A percentile compares a stretch with the other conserved stretches of the same genome.
Conservation (phyloP, 345 rosid genomes). For the Boechera divaricarpa region DNA sequence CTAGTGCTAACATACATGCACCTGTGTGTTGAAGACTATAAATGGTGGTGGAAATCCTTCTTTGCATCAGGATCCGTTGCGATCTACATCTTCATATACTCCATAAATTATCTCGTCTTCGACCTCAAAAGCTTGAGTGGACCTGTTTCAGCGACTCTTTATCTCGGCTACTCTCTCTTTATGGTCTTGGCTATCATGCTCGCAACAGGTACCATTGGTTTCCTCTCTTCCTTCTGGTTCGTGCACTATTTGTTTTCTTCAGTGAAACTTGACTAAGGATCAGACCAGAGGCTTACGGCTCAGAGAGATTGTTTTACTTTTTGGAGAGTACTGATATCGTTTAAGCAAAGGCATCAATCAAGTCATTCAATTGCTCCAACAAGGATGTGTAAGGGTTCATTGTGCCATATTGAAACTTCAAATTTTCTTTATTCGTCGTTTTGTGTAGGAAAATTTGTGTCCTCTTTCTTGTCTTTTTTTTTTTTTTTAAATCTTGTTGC, state of each 20-base stretch:
- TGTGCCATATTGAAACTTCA: conserved; percentile 23
- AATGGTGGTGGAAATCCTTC: conserved; percentile 87
- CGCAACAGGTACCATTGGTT: conserved; percentile 71
- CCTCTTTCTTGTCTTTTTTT: conserved; percentile 16
- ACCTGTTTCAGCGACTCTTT: conserved; percentile 69
- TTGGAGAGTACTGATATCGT: conserved; percentile 22
- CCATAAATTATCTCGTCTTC: conserved; percentile 67
- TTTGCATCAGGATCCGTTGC: conserved; percentile 82
- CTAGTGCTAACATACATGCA: conserved; percentile 78
- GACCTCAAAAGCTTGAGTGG: conserved; percentile 73
- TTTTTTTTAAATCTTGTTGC: background rate
- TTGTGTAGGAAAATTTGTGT: conserved; percentile 27
- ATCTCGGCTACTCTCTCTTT: conserved; percentile 68
- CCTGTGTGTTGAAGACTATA: conserved; percentile 76
- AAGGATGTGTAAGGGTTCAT: conserved; percentile 31
- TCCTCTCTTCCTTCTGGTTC: conserved; percentile 78
- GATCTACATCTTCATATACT: conserved; percentile 68
- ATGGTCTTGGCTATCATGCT: conserved; percentile 80
- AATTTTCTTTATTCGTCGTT: conserved; percentile 1
- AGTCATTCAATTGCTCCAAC: conserved; percentile 26
- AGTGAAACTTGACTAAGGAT: conserved; percentile 67
- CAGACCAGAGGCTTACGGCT: conserved; percentile 10
- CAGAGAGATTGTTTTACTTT: conserved; percentile 24
- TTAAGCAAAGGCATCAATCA: conserved; percentile 24
- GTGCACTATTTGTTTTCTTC: conserved; percentile 81